Conservation (phyloP, 192 early-diverging fungal species). For the Umbelopsis vinacea region DNA sequence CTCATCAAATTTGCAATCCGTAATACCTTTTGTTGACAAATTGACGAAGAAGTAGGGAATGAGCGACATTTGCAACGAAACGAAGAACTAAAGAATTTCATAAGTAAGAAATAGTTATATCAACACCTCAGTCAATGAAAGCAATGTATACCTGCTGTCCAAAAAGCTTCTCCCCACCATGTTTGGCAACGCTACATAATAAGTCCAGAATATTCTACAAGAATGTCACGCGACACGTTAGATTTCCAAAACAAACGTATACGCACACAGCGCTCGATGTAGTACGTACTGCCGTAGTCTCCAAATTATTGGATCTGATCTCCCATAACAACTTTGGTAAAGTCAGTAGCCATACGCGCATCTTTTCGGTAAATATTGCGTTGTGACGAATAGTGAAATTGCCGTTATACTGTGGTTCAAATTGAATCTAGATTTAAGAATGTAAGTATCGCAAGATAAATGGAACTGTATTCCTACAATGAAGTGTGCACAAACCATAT, state of each 20-base stretch:
- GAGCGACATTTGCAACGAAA: conserved; percentile 28
- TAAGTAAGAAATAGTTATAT: background rate
- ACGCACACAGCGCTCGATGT: background rate
- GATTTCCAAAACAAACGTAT: conserved; percentile 10
- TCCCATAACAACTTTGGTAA: conserved; percentile 59
- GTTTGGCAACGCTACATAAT: conserved; percentile 42
- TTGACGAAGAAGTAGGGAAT: conserved; percentile 42
- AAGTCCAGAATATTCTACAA: conserved; percentile 32
- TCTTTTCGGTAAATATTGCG: conserved; percentile 24
- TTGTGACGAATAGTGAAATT: conserved; percentile 32
- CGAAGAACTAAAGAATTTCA: conserved; percentile 23
- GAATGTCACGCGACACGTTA: background rate
- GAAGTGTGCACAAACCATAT: conserved; percentile 29
- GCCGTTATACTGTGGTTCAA: conserved; percentile 44
- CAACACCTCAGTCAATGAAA: background rate
- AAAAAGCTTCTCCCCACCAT: conserved; percentile 38
- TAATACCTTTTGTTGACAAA: conserved; percentile 36
- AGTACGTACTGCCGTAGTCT: conserved; percentile 45
- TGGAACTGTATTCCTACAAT: background rate
- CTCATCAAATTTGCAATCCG: background rate
- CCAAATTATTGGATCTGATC: conserved; percentile 45
- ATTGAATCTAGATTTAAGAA: conserved; percentile 37
- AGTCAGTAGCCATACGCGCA: conserved; percentile 44
- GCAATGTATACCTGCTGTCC: background rate
- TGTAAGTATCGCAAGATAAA: conserved; percentile 3